Percentiles rank a stretch among this genome's conserved stretches.
These are phyloP conservation scores for Diutina ranongensis DNA, from an alignment of 1,139 yeast species.

Conservation along the genomic window DNA sequence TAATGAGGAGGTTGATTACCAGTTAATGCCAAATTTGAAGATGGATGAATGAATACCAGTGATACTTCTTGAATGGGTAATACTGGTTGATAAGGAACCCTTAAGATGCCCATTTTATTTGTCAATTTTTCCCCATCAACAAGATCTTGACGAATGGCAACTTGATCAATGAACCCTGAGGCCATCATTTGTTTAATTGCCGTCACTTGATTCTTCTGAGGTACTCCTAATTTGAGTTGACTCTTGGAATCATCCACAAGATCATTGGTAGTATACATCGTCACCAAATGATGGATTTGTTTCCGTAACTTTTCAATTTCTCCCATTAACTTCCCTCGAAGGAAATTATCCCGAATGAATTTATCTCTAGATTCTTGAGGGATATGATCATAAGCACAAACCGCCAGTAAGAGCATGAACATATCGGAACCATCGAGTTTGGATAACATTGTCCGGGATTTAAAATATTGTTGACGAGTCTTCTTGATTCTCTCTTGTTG, in stretches of 20 bases:
- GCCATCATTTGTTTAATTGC: slow-evolving; percentile 87
- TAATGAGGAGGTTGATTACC: slow-evolving; percentile 69
- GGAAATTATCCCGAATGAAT: slow-evolving; percentile 50
- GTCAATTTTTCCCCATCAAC: slow-evolving; percentile 52
- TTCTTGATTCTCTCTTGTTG: slow-evolving; percentile 30
- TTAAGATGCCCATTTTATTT: slow-evolving; percentile 46
- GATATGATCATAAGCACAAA: slow-evolving; percentile 81
- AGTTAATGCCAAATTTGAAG: slow-evolving; percentile 41
- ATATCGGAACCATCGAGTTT: slow-evolving; percentile 73
- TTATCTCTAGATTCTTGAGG: slow-evolving; percentile 28
- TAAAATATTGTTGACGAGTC: slow-evolving; percentile 37
- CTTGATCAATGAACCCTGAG: slow-evolving; percentile 86
- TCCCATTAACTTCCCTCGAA: slow-evolving; percentile 65
- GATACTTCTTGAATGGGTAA: slow-evolving; percentile 41
- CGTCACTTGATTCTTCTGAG: slow-evolving; percentile 54
- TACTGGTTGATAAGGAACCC: slow-evolving; percentile 66
- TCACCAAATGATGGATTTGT: slow-evolving; percentile 70
- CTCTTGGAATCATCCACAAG: slow-evolving; percentile 16
- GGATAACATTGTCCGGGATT: slow-evolving; percentile 49
- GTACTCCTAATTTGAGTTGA: slow-evolving; percentile 41
- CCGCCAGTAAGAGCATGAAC: slow-evolving; percentile 63
- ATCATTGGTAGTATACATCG: slow-evolving; percentile 47
- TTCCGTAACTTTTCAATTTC: slow-evolving; percentile 74
- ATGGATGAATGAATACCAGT: slow-evolving; percentile 66
- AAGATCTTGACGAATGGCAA: slow-evolving; percentile 75